phyloP scores from a whole-genome alignment of 139 green algal species.

The Chlamydomonas sp. region DNA sequence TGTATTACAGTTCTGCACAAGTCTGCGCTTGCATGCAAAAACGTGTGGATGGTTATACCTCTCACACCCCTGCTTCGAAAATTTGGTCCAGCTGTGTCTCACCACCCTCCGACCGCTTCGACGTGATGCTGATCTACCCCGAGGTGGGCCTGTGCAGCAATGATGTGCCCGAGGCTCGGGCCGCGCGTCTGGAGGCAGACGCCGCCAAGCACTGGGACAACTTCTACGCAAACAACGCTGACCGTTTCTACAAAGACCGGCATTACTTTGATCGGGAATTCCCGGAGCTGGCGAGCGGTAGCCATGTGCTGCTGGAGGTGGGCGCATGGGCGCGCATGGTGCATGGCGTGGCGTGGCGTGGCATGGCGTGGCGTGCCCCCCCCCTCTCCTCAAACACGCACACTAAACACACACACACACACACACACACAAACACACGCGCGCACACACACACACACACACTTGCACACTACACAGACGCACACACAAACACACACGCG shows the following conservation, averaged over 20 bases:
- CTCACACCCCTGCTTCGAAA: no score
- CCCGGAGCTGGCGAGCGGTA: conserved; percentile 29
- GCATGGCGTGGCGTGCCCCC: background rate
- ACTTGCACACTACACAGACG: no score
- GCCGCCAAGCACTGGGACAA: conserved; percentile 67
- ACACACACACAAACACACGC: background rate
- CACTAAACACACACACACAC: no score
- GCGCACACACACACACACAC: background rate
- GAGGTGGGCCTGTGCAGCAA: background rate
- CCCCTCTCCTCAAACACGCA: no score
- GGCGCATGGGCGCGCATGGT: no score
- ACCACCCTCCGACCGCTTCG: no score
- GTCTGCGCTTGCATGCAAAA: no score
- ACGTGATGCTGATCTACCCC: conserved; percentile 8
- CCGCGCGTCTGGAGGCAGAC: conserved; percentile 49
- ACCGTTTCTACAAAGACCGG: conserved; percentile 83
- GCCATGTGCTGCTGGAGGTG: conserved; percentile 43
- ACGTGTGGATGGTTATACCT: no score
- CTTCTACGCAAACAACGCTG: conserved; percentile 69
- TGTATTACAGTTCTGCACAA: no score
- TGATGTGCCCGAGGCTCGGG: background rate
- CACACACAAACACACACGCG: no score
- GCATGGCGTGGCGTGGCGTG: background rate
- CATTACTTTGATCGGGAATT: conserved; percentile 42
- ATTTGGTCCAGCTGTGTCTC: no score